A percentile compares a stretch with the other conserved stretches of the same genome.
phyloP scores from a whole-genome alignment of 1,284 basidiomycete species.

The Trametes hirsuta region DNA sequence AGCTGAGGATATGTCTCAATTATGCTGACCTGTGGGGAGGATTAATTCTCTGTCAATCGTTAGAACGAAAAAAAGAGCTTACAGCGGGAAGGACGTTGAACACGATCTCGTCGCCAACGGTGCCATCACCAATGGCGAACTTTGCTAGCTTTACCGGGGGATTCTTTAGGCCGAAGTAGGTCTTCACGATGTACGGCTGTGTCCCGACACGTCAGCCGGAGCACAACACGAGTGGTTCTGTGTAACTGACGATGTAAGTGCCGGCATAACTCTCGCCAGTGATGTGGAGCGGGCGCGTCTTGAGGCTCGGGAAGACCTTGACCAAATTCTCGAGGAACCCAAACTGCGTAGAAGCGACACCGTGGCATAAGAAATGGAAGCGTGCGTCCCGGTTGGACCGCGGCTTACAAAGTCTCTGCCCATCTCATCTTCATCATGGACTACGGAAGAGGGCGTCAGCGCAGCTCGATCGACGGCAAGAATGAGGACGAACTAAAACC shows the following conservation, averaged over 20 bases:
- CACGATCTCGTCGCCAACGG: conserved; percentile 50
- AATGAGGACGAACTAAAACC: conserved; percentile 15
- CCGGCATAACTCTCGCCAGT: conserved; percentile 41
- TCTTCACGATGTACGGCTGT: conserved; percentile 74
- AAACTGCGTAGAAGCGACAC: conserved; percentile 14
- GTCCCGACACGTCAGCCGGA: neutral
- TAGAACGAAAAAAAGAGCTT: conserved; percentile 23
- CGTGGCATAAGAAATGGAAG: neutral
- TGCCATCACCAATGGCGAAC: conserved; percentile 72
- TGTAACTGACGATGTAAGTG: conserved; percentile 43
- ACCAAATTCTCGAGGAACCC: conserved; percentile 34
- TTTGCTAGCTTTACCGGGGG: conserved; percentile 72
- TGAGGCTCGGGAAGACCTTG: conserved; percentile 37
- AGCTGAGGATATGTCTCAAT: conserved; percentile 75
- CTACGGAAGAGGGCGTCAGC: conserved; percentile 37
- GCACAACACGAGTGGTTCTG: neutral
- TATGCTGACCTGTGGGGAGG: conserved; percentile 23
- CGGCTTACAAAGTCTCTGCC: conserved; percentile 66
- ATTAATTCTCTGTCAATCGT: neutral
- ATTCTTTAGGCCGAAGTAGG: conserved; percentile 60
- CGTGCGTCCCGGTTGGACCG: neutral
- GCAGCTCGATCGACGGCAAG: neutral
- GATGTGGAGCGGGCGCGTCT: conserved; percentile 35
- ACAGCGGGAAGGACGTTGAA: conserved; percentile 59
- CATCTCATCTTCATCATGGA: conserved; percentile 68